phyloP scores from a whole-genome alignment of 352 stramenopile genomes.

The Phytophthora sojae region DNA sequence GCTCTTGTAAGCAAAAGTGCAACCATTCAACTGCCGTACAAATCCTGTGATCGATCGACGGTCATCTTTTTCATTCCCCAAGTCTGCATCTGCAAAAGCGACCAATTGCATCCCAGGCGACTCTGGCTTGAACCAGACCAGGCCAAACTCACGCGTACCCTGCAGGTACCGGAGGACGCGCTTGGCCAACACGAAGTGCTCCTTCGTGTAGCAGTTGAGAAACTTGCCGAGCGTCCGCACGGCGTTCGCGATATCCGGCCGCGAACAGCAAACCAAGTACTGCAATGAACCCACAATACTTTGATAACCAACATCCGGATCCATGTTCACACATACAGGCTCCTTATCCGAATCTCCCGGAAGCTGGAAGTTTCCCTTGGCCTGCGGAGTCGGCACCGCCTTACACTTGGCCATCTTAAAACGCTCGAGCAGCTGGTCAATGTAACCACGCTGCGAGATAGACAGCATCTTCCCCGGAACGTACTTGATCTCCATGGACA shows the following conservation, averaged over 20 bases:
- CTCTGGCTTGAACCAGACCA: conserved; percentile 5
- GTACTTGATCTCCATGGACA: conserved; percentile 7
- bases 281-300: conserved; percentile 15
- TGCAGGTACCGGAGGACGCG: conserved; percentile 17
- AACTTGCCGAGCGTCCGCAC: conserved; percentile 14
- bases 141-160: conserved; percentile 9
- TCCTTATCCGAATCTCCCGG: conserved; percentile 11
- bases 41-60: conserved; percentile 18
- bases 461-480: neutral
- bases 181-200: conserved; percentile 17
- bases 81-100: conserved; percentile 12
- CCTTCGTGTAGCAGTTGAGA: conserved; percentile 12
- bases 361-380: neutral
- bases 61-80: conserved; percentile 22
- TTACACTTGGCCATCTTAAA: conserved; percentile 18
- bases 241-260: conserved; percentile 16
- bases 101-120: neutral
- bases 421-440: neutral
- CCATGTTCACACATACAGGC: neutral
- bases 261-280: conserved; percentile 15
- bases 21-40: conserved; percentile 18
- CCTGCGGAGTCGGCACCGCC: conserved; percentile 5
- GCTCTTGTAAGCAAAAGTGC: conserved; percentile 12
- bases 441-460: conserved; percentile 11
- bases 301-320: conserved; percentile 11